Conservation (phyloP, 345 rosid genomes). For the Anastatica hierochuntica region DNA sequence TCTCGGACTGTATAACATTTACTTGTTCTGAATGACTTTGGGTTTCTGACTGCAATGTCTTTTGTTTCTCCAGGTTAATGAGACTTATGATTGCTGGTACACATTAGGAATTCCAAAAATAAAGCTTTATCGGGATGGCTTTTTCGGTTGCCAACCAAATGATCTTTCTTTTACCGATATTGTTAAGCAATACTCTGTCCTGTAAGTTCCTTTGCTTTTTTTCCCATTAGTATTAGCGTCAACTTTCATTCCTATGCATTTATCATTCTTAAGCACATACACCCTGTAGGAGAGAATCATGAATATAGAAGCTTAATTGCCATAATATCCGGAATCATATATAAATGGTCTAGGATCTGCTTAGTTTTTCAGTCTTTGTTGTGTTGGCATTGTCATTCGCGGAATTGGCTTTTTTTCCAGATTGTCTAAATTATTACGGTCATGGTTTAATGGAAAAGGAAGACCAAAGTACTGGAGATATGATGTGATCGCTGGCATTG, state of each 20-base stretch:
- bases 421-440: conserved; percentile 28
- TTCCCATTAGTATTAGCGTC: neutral
- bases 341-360: too few species aligned
- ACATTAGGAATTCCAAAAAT: conserved; percentile 50
- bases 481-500: conserved; percentile 46
- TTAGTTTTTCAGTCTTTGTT: neutral
- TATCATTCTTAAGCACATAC: too few species aligned
- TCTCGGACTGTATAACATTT: neutral
- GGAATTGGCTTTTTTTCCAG: conserved; percentile 23
- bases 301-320: too few species aligned
- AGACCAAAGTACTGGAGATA: conserved; percentile 36
- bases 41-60: neutral
- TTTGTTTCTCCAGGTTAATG: conserved; percentile 47
- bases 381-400: neutral
- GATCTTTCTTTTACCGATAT: conserved; percentile 54
- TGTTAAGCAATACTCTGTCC: conserved; percentile 35
- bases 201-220: conserved; percentile 42
- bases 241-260: too few species aligned
- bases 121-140: conserved; percentile 53
- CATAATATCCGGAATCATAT: neutral
- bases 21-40: neutral
- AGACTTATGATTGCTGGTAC: conserved; percentile 93
- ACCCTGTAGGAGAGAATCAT: too few species aligned
- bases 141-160: conserved; percentile 61
- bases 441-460: conserved; percentile 29